Percentiles rank a stretch among this genome's conserved stretches.
Conservation (phyloP, 441 rosid genomes). For the Kokia cookei region DNA sequence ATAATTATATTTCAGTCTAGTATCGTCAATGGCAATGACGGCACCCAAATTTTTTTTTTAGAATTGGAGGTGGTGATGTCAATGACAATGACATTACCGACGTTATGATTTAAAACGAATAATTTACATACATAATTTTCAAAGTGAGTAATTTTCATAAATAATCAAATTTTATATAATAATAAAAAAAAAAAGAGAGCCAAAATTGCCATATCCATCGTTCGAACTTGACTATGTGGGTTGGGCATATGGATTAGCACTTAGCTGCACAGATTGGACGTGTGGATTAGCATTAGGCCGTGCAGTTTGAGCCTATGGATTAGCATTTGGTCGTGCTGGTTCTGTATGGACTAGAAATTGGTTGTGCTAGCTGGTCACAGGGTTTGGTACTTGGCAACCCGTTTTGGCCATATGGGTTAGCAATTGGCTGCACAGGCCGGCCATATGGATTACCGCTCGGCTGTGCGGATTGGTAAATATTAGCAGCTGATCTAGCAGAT, state of each 20-base stretch:
- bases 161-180: no score
- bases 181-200: no score
- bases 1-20: no score
- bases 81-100: no score
- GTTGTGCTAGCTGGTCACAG: background rate
- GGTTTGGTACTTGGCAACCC: background rate
- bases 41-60: no score
- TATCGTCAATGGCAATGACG: no score
- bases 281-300: background rate
- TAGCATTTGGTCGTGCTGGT: background rate
- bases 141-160: no score
- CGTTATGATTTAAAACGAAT: no score
- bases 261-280: background rate
- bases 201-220: constrained; percentile 18
- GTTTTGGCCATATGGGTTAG: constrained; percentile 2
- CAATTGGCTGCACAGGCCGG: background rate
- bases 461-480: constrained; percentile 26
- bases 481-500: constrained; percentile 22
- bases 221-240: constrained; percentile 28
- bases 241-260: constrained; percentile 33
- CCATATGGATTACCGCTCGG: background rate
- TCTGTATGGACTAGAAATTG: background rate
- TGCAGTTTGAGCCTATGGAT: constrained; percentile 11
- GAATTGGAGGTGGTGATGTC: no score
- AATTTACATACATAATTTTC: no score